These are phyloP conservation scores for Candida taoyuanica DNA, from an alignment of 805 yeast species.

Conservation along the genomic window DNA sequence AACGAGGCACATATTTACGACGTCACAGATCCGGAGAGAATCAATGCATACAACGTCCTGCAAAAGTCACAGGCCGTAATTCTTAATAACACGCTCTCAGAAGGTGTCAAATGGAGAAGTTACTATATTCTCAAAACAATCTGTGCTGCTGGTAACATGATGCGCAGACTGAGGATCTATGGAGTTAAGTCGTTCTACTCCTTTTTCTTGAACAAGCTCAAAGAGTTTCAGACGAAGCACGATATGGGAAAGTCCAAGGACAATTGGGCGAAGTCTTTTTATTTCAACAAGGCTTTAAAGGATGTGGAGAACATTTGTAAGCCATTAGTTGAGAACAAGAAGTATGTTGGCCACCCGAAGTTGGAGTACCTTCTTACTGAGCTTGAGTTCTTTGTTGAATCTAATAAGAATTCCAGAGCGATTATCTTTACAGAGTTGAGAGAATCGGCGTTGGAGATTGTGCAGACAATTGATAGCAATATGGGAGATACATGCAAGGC, in stretches of 20 bases:
- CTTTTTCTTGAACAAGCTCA: slow-evolving; percentile 56
- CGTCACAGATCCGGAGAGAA: slow-evolving; percentile 57
- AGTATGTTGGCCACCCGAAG: slow-evolving; percentile 66
- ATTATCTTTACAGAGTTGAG: slow-evolving; percentile 87
- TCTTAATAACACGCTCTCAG: slow-evolving; percentile 50
- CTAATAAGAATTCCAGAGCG: slow-evolving; percentile 55
- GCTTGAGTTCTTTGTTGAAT: slow-evolving; percentile 48
- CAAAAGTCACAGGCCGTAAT: slow-evolving; percentile 59
- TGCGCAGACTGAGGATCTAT: slow-evolving; percentile 67
- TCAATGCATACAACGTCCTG: slow-evolving; percentile 68
- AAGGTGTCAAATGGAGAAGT: slow-evolving; percentile 72
- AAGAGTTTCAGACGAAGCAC: slow-evolving; percentile 55
- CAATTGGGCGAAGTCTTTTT: slow-evolving; percentile 58
- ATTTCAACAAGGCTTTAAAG: slow-evolving; percentile 45
- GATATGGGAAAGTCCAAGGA: slow-evolving; percentile 59
- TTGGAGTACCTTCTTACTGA: slow-evolving; percentile 55
- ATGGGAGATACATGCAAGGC: slow-evolving; percentile 45
- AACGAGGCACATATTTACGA: slow-evolving; percentile 59
- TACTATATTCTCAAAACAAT: slow-evolving; percentile 58
- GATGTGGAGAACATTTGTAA: slow-evolving; percentile 43
- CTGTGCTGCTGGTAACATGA: slow-evolving; percentile 67
- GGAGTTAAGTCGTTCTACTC: slow-evolving; percentile 75
- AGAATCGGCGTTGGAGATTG: slow-evolving; percentile 86
- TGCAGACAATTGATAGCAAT: slow-evolving; percentile 49
- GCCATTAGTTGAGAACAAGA: slow-evolving; percentile 33